Evolutionary conservation across 768 basidiomycete genomes (phyloP).

Genomic region (Jaapia argillacea): DNA sequence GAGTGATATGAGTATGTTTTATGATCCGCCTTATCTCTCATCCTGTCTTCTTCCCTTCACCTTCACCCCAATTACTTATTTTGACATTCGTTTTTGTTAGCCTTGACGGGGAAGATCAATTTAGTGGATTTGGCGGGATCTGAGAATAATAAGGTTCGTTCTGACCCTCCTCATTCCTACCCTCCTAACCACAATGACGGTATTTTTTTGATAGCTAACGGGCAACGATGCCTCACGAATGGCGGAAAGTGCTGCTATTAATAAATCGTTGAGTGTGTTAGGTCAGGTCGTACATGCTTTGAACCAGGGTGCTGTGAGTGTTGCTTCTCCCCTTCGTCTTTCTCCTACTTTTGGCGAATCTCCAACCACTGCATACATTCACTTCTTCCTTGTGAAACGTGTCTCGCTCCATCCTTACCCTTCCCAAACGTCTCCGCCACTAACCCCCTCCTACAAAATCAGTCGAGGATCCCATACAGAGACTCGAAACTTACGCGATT

Average conservation of each 20-base stretch:
- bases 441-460: not conserved
- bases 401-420: slow-evolving; percentile 1
- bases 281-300: slow-evolving; percentile 85
- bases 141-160: slow-evolving; percentile 77
- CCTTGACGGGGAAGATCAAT: slow-evolving; percentile 67
- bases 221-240: slow-evolving; percentile 83
- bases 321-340: too few species aligned
- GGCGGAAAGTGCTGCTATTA: slow-evolving; percentile 84
- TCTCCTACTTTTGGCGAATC: slow-evolving; percentile 3
- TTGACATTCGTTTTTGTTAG: slow-evolving; percentile 22
- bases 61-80: not conserved
- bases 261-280: slow-evolving; percentile 78
- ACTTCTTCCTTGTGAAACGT: too few species aligned
- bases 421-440: not conserved
- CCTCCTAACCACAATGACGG: not conserved
- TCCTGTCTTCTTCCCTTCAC: not conserved
- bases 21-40: not conserved
- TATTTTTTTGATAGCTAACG: slow-evolving; percentile 37
- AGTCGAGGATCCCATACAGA: slow-evolving; percentile 81
- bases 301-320: slow-evolving; percentile 56
- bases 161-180: not conserved
- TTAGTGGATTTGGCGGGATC: slow-evolving; percentile 87
- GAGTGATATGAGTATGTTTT: slow-evolving; percentile 40
- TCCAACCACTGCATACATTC: too few species aligned
- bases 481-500: slow-evolving; percentile 86